A percentile compares a stretch with the other conserved stretches of the same genome.
Conservation (phyloP, 2,329 filamentous ascomycete genomes). For the Rutstroemia sp. region DNA sequence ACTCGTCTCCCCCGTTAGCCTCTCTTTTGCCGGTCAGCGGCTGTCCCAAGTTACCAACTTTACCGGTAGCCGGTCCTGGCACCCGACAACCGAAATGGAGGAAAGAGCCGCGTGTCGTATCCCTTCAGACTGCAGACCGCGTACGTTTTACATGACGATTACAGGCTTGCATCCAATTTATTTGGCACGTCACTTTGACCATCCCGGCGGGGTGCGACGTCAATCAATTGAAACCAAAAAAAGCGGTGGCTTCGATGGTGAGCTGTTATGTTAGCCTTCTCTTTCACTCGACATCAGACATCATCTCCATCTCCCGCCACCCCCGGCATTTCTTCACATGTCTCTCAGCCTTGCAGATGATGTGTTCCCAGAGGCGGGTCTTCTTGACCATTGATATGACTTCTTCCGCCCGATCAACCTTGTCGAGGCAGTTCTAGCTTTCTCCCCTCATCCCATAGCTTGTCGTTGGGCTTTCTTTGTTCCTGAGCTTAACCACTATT, state of each 20-base stretch:
- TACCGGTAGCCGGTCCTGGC: too few species aligned
- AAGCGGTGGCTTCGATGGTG: not conserved
- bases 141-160: too few species aligned
- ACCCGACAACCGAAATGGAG: too few species aligned
- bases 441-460: not conserved
- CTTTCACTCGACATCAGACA: not conserved
- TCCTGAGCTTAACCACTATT: not conserved
- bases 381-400: not conserved
- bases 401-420: not conserved
- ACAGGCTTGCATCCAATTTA: too few species aligned
- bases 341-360: slow-evolving; percentile 6
- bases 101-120: too few species aligned
- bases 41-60: too few species aligned
- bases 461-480: not conserved
- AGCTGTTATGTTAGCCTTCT: not conserved
- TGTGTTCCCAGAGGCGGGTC: not conserved
- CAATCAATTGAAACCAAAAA: too few species aligned
- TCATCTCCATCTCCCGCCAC: not conserved
- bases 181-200: too few species aligned
- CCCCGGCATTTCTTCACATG: not conserved
- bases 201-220: too few species aligned
- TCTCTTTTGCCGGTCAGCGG: too few species aligned
- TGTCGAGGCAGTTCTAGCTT: not conserved
- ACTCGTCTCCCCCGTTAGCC: not conserved
- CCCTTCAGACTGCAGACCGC: too few species aligned